A percentile compares a stretch with the other conserved stretches of the same genome.
phyloP scores from a whole-genome alignment of 83 land plant genomes.

The Picea engelmannii region DNA sequence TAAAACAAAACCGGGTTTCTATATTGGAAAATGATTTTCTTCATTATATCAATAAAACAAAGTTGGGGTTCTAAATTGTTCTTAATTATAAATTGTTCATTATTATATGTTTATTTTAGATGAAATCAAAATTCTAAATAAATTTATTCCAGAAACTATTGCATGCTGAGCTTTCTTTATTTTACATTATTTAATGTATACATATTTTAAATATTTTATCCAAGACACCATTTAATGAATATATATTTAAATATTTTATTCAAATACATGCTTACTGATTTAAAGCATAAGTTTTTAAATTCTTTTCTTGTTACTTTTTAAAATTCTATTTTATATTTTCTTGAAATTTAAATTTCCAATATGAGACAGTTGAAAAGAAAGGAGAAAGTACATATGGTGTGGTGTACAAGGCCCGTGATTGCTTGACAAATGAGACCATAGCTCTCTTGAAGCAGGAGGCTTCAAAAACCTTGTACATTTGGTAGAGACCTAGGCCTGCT shows the following conservation, averaged over 20 bases:
- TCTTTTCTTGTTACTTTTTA: not conserved
- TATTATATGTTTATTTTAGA: not conserved
- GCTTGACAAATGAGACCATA: slow-evolving; percentile 81
- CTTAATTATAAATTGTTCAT: not conserved
- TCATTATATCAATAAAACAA: too few relatives aligned
- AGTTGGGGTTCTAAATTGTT: not conserved
- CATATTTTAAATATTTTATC: too few relatives aligned
- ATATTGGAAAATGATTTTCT: too few relatives aligned
- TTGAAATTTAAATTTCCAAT: slow-evolving; percentile 29
- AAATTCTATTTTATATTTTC: not conserved
- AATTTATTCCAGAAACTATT: not conserved
- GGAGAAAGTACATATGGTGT: slow-evolving; percentile 98
- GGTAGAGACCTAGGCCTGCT: too few relatives aligned
- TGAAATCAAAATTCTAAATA: not conserved
- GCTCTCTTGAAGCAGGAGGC: slow-evolving; percentile 35
- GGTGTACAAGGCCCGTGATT: slow-evolving; percentile 88
- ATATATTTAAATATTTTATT: not conserved
- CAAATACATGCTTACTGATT: not conserved
- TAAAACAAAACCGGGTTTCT: too few relatives aligned
- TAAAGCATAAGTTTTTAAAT: not conserved
- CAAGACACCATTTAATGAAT: too few relatives aligned
- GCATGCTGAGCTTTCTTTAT: not conserved
- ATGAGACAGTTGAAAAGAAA: slow-evolving; percentile 94
- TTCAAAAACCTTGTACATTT: too few relatives aligned
- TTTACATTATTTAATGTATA: not conserved